Evolutionary conservation across 345 rosid genomes (phyloP).

Genomic region (Citrus cavaleriei): DNA sequence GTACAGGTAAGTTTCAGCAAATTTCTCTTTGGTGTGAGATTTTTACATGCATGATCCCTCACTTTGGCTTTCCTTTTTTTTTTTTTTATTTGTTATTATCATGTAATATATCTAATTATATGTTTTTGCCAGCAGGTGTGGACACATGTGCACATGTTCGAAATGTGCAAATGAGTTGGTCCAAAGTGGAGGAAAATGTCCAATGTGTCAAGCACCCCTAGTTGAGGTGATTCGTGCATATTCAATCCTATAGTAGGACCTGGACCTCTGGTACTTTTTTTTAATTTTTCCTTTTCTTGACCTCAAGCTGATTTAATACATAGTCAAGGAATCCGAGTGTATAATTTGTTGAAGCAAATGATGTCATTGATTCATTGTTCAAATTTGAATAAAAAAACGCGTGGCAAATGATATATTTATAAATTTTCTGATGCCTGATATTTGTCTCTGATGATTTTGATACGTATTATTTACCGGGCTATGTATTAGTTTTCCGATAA

Average conservation of each 20-base stretch:
- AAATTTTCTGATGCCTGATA: neutral
- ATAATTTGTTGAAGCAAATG: constrained; percentile 15
- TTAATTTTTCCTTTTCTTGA: neutral
- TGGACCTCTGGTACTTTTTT: constrained; percentile 19
- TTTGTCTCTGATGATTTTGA: neutral
- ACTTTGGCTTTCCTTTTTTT: neutral
- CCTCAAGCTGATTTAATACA: neutral
- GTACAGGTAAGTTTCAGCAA: constrained; percentile 56
- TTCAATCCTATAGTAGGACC: constrained; percentile 41
- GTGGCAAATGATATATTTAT: constrained; percentile 4
- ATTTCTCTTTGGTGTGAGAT: neutral
- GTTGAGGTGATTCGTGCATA: constrained; percentile 87
- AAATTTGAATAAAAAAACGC: constrained; percentile 23
- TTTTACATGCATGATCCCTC: neutral
- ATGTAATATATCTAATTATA: neutral
- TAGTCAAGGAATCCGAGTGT: neutral
- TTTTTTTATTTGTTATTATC: neutral
- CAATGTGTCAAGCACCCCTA: constrained; percentile 92
- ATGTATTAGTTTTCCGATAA: neutral
- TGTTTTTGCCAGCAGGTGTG: constrained; percentile 57
- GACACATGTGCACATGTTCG: constrained; percentile 93
- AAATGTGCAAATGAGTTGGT: constrained; percentile 79
- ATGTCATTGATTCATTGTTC: constrained; percentile 12
- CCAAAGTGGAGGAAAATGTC: constrained; percentile 74
- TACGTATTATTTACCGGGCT: neutral